Conservation (phyloP, 148 eudicot species). For the Camellia lanceoleosa region DNA sequence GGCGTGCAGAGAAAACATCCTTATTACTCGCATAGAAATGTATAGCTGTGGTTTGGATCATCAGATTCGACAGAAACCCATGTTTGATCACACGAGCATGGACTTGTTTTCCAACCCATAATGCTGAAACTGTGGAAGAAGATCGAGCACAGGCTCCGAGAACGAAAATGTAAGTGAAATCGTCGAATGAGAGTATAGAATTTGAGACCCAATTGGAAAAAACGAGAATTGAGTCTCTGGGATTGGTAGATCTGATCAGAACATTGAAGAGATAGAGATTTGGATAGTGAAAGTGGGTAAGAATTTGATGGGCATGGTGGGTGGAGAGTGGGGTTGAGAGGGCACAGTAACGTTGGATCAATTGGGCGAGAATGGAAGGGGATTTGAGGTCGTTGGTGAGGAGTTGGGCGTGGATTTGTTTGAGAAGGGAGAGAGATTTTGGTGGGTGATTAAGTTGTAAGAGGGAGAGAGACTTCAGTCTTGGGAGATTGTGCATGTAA, state of each 20-base stretch:
- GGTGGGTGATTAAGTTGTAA: conserved; percentile 16
- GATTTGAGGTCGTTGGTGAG: conserved; percentile 37
- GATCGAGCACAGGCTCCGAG: conserved; percentile 64
- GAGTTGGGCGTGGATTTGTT: conserved; percentile 49
- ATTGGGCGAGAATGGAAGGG: conserved; percentile 21
- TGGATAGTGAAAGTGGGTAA: conserved; percentile 22
- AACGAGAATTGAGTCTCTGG: conserved; percentile 39
- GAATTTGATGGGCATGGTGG: conserved; percentile 36
- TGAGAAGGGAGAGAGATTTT: conserved; percentile 20
- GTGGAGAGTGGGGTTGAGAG: conserved; percentile 30
- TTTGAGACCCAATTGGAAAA: conserved; percentile 50
- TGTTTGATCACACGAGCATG: conserved; percentile 37
- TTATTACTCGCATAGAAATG: conserved; percentile 49
- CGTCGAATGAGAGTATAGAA: conserved; percentile 31
- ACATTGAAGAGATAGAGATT: conserved; percentile 40
- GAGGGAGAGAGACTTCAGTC: conserved; percentile 16
- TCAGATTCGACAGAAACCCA: conserved; percentile 30
- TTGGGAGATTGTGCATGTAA: conserved; percentile 1
- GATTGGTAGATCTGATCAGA: conserved; percentile 47
- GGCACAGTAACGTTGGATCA: conserved; percentile 36
- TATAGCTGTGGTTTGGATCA: conserved; percentile 43
- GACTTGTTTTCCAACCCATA: conserved; percentile 50
- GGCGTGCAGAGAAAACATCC: conserved; percentile 32
- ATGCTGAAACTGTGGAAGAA: conserved; percentile 15
- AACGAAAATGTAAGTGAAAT: conserved; percentile 43